phyloP scores from a whole-genome alignment of 176 grass and related monocot genomes.

The Melocanna baccifera region DNA sequence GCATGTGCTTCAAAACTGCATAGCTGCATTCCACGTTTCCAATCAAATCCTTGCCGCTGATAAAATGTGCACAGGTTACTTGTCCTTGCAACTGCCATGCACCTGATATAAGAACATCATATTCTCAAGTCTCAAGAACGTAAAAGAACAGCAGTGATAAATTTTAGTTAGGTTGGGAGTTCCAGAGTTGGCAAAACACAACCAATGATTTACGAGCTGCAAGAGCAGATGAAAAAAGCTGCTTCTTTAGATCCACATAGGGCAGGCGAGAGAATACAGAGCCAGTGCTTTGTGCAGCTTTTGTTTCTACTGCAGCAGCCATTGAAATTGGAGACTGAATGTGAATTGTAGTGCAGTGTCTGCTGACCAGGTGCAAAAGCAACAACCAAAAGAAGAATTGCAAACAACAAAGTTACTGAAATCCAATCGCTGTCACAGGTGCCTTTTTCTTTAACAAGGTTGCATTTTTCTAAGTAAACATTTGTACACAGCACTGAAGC shows the following conservation, averaged over 20 bases:
- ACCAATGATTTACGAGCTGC: conserved; percentile 1
- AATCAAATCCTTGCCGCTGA: not conserved
- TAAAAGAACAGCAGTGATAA: not conserved
- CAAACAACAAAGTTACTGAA: not conserved
- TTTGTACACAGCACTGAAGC: not conserved
- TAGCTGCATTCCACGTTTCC: not conserved
- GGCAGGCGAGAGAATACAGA: not conserved
- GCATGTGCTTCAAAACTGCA: not conserved
- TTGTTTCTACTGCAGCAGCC: not conserved
- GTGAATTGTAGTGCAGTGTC: not conserved
- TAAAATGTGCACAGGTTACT: not conserved
- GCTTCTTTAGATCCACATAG: not conserved
- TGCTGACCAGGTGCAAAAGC: conserved; percentile 14
- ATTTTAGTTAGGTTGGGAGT: too few relatives aligned
- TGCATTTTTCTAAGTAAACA: not conserved
- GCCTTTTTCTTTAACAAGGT: not conserved
- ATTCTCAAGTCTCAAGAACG: not conserved
- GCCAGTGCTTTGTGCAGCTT: not conserved
- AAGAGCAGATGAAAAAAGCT: not conserved
- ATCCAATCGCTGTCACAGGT: not conserved
- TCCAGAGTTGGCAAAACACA: not conserved
- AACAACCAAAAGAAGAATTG: conserved; percentile 1
- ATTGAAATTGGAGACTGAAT: not conserved
- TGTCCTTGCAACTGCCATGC: not conserved
- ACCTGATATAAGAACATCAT: not conserved